Percentiles rank a stretch among this genome's conserved stretches.
These are phyloP conservation scores for Naganishia sp. DNA, from an alignment of 1,284 basidiomycete species.

Conservation along the genomic window DNA sequence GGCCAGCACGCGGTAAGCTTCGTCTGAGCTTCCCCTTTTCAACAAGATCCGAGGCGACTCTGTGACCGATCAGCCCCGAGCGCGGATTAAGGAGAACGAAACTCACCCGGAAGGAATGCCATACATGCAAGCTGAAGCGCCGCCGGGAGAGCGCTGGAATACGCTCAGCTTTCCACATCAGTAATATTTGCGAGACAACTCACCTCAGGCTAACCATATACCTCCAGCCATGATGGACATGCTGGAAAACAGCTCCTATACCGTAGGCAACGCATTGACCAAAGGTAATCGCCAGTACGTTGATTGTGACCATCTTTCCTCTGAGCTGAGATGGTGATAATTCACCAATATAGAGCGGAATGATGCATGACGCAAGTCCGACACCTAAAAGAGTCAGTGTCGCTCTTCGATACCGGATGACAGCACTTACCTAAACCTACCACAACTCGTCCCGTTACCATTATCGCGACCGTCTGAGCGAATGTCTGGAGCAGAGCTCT, in stretches of 20 bases:
- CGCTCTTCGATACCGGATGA: conserved; percentile 31
- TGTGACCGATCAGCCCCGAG: background rate
- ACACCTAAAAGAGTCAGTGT: conserved; percentile 44
- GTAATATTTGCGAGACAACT: conserved; percentile 58
- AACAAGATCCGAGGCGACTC: conserved; percentile 68
- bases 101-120: conserved; percentile 4
- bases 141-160: background rate
- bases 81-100: background rate
- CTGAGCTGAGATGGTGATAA: conserved; percentile 68
- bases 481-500: conserved; percentile 56
- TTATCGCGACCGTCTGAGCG: conserved; percentile 68
- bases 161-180: background rate
- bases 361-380: conserved; percentile 70
- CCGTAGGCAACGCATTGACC: conserved; percentile 77
- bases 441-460: conserved; percentile 75
- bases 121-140: background rate
- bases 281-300: conserved; percentile 54
- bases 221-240: conserved; percentile 68
- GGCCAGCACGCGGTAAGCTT: conserved; percentile 61
- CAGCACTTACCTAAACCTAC: conserved; percentile 57
- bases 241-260: conserved; percentile 71
- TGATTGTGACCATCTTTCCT: conserved; percentile 68
- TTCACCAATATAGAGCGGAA: conserved; percentile 80
- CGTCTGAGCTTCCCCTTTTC: conserved; percentile 58
- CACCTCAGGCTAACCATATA: conserved; percentile 77